Base-by-base conservation (phyloP, 2,329 filamentous ascomycete genomes). In the Alternaria triticina region DNA sequence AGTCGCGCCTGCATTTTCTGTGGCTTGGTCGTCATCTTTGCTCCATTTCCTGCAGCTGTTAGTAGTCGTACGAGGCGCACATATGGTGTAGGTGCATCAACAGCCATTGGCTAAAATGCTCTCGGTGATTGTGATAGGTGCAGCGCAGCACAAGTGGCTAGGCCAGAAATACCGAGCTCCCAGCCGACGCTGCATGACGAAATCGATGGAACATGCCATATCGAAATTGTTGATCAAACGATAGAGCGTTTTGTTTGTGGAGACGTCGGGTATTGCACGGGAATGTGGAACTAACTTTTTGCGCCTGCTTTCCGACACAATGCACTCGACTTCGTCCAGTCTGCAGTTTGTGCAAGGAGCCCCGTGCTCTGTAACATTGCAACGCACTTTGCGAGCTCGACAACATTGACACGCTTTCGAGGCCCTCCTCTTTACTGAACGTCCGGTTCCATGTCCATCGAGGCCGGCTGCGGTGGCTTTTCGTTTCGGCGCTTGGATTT, bases 331-430 rank as follows among this genome's bases (percentile, higher is more conserved):
- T 77, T 91, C 89, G 79, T 93, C 91, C 83, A 91, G 88, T 67
- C 92, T 86, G 82, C 93, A 96, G 80, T 97, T 97, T 59, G 92
- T 94, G 80, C 93, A 97, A 1, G 93, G 93, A 46, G 90, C 90
- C 52, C 91, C 91, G 79, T 89, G 88, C 80, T 97, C 93, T 62
- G 96, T 93, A 60, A 97, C 94, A 83, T 97, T 94, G 83, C 94
- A 97, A 61, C 94, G 89, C 45, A 97, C 94, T 80, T 97, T 97
- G 76, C 94, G 89, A 61, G 91, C 90, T 73, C 94, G 88, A 81
- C 94, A 97, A 72, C 91, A 93, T 66, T 93, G 92, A 79, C 94
- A 97, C 17, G 94, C 94, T 72, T 95, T 92, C 10, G 94, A 93
- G n/a, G 94, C 94, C 76, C 94, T 88, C 74, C 94, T 87, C 82